A percentile compares a stretch with the other conserved stretches of the same genome.
Evolutionary conservation across 371 early-diverging fungal species (phyloP).

Genomic region (Mucor irregularis): DNA sequence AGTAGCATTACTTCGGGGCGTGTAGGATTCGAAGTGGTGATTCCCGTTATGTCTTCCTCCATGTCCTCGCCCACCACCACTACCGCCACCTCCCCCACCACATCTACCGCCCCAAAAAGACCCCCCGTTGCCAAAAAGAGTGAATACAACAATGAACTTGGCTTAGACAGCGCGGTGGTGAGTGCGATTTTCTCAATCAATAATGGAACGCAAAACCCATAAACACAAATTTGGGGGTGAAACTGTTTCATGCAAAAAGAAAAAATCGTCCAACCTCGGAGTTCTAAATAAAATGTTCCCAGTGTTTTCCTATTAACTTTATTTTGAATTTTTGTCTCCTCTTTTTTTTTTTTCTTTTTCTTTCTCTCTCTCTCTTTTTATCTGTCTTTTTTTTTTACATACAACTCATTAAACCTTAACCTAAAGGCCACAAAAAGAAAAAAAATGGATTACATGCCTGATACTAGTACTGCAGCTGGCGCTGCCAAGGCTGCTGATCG

Average conservation of each 20-base stretch:
- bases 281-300: neutral
- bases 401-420: neutral
- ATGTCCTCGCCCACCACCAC: constrained; percentile 36
- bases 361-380: neutral
- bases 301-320: too few relatives aligned
- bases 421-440: too few relatives aligned
- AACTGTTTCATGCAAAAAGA: neutral
- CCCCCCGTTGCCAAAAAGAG: neutral
- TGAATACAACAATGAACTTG: constrained; percentile 41
- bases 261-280: neutral
- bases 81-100: neutral
- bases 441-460: constrained; percentile 31
- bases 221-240: constrained; percentile 2
- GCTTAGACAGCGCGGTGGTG: constrained; percentile 48
- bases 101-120: neutral
- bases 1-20: constrained; percentile 40
- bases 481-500: constrained; percentile 43
- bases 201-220: constrained; percentile 15
- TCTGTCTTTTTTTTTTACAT: neutral
- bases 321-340: constrained; percentile 9
- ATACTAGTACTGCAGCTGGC: constrained; percentile 42
- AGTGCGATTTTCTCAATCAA: constrained; percentile 50
- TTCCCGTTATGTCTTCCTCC: constrained; percentile 47
- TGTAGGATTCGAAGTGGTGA: constrained; percentile 43
- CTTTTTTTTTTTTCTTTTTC: constrained; percentile 2